Percentiles rank a stretch among this genome's conserved stretches.
Evolutionary conservation across 2,329 filamentous ascomycete genomes (phyloP).

Genomic region (Remersonia thermophila): DNA sequence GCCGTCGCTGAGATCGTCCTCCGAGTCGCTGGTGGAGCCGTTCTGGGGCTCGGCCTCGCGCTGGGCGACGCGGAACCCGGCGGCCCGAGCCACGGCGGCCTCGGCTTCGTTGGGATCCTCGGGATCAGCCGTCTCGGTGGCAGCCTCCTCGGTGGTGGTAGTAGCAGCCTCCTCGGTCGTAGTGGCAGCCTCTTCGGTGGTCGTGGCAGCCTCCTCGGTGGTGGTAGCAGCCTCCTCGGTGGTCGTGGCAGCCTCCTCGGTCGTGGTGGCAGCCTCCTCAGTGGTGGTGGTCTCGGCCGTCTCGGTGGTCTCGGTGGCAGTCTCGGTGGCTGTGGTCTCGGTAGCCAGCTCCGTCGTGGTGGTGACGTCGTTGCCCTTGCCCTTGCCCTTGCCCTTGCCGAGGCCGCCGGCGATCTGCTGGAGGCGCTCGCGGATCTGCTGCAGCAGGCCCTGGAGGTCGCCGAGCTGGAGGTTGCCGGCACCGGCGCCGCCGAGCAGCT

Average conservation of each 20-base stretch:
- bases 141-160: no score
- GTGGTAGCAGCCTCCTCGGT: no score
- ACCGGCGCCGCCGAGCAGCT: neutral
- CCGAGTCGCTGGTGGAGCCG: neutral
- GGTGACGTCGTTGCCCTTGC: slow-evolving; percentile 2
- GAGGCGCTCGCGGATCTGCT: neutral
- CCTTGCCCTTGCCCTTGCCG: slow-evolving; percentile 2
- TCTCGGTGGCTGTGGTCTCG: neutral
- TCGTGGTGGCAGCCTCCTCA: no score
- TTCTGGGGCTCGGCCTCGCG: neutral
- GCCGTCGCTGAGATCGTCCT: neutral
- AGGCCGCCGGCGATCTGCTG: neutral
- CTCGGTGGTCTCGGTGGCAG: neutral
- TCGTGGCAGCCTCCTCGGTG: no score
- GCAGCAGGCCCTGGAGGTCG: neutral
- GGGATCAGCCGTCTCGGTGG: neutral
- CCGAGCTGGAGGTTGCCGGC: neutral
- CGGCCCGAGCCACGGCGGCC: no score
- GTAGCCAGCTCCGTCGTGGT: neutral
- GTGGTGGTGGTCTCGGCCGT: neutral
- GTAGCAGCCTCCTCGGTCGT: no score
- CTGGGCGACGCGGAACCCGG: no score
- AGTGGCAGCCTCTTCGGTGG: no score
- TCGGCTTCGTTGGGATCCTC: neutral
- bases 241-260: neutral